phyloP scores from a whole-genome alignment of 768 basidiomycete genomes.

The Scleroderma citrinum region DNA sequence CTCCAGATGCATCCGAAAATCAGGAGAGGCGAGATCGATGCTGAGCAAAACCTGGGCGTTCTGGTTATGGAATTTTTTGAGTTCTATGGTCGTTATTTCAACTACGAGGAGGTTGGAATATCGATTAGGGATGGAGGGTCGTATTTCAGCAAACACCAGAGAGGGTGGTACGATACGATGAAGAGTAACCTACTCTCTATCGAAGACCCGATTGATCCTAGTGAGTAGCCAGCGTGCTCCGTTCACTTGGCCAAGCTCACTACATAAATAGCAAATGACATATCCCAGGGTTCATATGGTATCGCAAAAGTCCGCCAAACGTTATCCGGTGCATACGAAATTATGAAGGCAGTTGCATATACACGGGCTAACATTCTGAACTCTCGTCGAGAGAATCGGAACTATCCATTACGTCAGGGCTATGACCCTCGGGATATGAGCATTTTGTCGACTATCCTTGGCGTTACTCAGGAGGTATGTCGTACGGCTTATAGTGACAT shows the following conservation, averaged over 20 bases:
- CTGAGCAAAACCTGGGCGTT: slow-evolving; percentile 84
- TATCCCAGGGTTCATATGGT: slow-evolving; percentile 82
- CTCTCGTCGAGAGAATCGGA: slow-evolving; percentile 47
- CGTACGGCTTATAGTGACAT: background rate
- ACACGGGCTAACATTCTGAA: slow-evolving; percentile 56
- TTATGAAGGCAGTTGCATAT: slow-evolving; percentile 72
- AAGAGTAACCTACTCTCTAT: slow-evolving; percentile 65
- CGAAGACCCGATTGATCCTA: slow-evolving; percentile 87
- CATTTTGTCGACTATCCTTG: slow-evolving; percentile 73
- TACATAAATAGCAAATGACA: slow-evolving; percentile 71
- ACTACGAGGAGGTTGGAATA: slow-evolving; percentile 86
- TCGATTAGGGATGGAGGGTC: slow-evolving; percentile 82
- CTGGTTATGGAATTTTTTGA: slow-evolving; percentile 96
- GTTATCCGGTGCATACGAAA: slow-evolving; percentile 74
- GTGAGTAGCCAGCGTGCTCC: slow-evolving; percentile 53
- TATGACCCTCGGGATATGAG: slow-evolving; percentile 62
- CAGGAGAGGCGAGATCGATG: slow-evolving; percentile 79
- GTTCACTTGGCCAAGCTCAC: background rate
- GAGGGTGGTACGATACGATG: slow-evolving; percentile 74
- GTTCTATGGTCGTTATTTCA: slow-evolving; percentile 88
- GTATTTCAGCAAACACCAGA: slow-evolving; percentile 76
- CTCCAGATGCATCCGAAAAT: slow-evolving; percentile 98
- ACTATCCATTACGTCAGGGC: slow-evolving; percentile 37
- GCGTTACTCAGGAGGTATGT: slow-evolving; percentile 76
- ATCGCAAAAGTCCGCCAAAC: slow-evolving; percentile 78